These are phyloP conservation scores for Asterochloris sp. DNA, from an alignment of 139 green algal species.

Conservation along the genomic window DNA sequence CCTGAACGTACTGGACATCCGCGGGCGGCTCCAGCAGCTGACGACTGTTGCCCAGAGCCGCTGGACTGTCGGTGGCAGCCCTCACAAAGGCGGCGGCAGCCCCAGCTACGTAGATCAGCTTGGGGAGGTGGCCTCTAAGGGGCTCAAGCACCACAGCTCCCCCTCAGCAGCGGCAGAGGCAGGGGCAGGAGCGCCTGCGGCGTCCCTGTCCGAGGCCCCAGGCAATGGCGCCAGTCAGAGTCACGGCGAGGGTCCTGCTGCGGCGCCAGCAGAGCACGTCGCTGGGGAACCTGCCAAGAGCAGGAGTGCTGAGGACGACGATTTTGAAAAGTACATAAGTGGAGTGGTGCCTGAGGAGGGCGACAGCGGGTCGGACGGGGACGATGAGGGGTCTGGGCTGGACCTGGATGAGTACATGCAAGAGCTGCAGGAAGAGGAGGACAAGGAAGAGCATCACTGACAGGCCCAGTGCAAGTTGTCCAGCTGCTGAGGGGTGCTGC, in stretches of 20 bases:
- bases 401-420: constrained; percentile 26
- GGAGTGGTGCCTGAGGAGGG: constrained; percentile 31
- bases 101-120: constrained; percentile 4
- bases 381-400: constrained; percentile 11
- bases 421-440: constrained; percentile 6
- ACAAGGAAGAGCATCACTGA: neutral
- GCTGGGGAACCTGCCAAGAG: constrained; percentile 57
- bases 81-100: neutral
- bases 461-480: too few relatives aligned
- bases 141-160: neutral
- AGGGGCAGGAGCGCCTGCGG: constrained; percentile 6
- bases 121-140: neutral
- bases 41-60: constrained; percentile 9
- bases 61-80: neutral
- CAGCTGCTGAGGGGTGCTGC: too few relatives aligned
- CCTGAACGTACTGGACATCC: constrained; percentile 3
- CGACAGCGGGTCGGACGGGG: neutral
- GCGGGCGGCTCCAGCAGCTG: constrained; percentile 8
- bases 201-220: neutral
- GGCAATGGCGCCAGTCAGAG: constrained; percentile 11
- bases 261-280: constrained; percentile 26
- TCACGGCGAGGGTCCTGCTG: neutral
- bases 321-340: constrained; percentile 61
- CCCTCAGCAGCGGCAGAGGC: neutral
- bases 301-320: constrained; percentile 44